A percentile compares a stretch with the other conserved stretches of the same genome.
Conservation (phyloP, 2,329 filamentous ascomycete species). For the Aspergillus niger region DNA sequence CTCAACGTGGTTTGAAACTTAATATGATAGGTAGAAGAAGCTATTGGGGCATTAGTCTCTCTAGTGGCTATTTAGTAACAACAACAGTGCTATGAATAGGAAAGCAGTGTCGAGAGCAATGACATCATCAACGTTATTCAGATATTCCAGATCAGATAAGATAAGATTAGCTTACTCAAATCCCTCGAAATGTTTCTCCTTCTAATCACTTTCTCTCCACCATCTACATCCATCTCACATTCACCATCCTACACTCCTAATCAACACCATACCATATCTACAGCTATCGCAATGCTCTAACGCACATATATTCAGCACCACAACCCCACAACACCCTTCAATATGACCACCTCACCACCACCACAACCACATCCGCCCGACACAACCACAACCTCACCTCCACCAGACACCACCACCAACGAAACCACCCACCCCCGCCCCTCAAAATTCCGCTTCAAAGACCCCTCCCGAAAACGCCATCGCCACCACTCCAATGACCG, state of each 20-base stretch:
- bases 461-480: constrained; percentile 17
- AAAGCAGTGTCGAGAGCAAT: not conserved
- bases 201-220: not conserved
- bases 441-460: constrained; percentile 41
- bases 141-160: not conserved
- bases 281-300: not conserved
- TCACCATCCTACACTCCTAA: not conserved
- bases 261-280: not conserved
- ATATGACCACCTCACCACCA: not conserved
- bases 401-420: constrained; percentile 1
- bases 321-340: not conserved
- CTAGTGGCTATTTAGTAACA: no score
- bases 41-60: no score
- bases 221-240: not conserved
- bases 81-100: no score
- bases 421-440: constrained; percentile 21
- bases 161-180: not conserved
- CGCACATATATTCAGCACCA: not conserved
- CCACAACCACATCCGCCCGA: not conserved
- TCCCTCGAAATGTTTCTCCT: not conserved
- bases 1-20: no score
- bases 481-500: not conserved
- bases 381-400: not conserved
- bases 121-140: not conserved
- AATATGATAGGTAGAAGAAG: no score